Conservation (phyloP, 805 yeast genomes). For the Clavispora santaluciae region DNA sequence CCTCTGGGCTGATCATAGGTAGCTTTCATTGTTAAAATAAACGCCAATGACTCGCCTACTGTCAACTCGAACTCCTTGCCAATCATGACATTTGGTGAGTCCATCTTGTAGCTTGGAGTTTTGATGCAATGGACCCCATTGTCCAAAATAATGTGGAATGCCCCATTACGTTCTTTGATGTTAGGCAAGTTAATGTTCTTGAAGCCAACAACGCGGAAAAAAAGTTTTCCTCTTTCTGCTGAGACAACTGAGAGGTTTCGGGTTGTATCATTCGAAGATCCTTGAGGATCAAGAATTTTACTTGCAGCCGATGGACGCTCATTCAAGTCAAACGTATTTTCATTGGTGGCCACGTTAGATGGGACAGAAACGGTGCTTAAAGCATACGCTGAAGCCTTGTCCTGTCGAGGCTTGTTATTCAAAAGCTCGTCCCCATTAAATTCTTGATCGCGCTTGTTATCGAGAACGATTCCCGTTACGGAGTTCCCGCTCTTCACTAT, state of each 20-base stretch:
- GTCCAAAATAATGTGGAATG: constrained; percentile 56
- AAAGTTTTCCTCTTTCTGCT: constrained; percentile 49
- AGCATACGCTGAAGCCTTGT: constrained; percentile 10
- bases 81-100: constrained; percentile 32
- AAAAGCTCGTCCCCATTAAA: constrained; percentile 18
- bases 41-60: constrained; percentile 55
- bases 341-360: constrained; percentile 7
- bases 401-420: constrained; percentile 21
- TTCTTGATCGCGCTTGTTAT: constrained; percentile 5
- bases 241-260: background rate
- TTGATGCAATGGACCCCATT: constrained; percentile 78
- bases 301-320: background rate
- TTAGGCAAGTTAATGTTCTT: constrained; percentile 46
- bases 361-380: constrained; percentile 32
- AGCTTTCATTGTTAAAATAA: constrained; percentile 71
- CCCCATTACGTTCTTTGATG: constrained; percentile 39
- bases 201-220: constrained; percentile 46
- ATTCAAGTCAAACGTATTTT: background rate
- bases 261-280: background rate
- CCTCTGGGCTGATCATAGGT: constrained; percentile 47
- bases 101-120: constrained; percentile 49
- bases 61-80: constrained; percentile 77
- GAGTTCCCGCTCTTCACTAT: constrained; percentile 26
- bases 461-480: constrained; percentile 22
- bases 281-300: background rate